Percentiles rank a stretch among this genome's conserved stretches.
Evolutionary conservation across 768 basidiomycete genomes (phyloP).

Genomic region (Chalciporus pseudorubinellus): DNA sequence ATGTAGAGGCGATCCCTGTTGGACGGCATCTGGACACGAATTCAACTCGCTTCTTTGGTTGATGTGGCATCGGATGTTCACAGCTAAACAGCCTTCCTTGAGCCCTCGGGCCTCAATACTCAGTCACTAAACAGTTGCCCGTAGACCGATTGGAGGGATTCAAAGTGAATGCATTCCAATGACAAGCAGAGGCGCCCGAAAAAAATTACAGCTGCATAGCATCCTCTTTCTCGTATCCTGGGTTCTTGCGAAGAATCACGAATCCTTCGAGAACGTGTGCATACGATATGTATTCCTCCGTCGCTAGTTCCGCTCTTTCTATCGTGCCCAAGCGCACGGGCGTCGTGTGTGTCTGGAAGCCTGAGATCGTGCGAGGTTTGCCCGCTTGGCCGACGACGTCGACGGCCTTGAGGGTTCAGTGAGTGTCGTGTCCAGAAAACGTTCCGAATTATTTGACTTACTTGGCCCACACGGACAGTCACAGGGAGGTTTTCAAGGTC

Average conservation of each 20-base stretch:
- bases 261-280: conserved; percentile 89
- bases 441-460: conserved; percentile 31
- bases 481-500: conserved; percentile 82
- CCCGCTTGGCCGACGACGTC: conserved; percentile 98
- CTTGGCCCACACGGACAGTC: conserved; percentile 93
- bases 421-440: neutral
- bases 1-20: neutral
- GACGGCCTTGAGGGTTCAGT: conserved; percentile 54
- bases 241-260: conserved; percentile 89
- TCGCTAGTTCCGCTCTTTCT: conserved; percentile 93
- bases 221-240: conserved; percentile 84
- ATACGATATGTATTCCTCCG: conserved; percentile 94
- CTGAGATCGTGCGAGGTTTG: conserved; percentile 93
- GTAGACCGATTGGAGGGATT: too few species aligned
- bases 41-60: too few species aligned
- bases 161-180: neutral
- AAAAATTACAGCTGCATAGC: conserved; percentile 68
- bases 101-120: too few species aligned
- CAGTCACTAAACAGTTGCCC: too few species aligned
- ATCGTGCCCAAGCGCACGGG: conserved; percentile 94
- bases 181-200: neutral
- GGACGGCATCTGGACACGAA: too few species aligned
- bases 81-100: neutral
- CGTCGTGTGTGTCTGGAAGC: conserved; percentile 98
- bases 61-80: too few species aligned